Conservation (phyloP, 257 asterid species). For the Solanum piurae region DNA sequence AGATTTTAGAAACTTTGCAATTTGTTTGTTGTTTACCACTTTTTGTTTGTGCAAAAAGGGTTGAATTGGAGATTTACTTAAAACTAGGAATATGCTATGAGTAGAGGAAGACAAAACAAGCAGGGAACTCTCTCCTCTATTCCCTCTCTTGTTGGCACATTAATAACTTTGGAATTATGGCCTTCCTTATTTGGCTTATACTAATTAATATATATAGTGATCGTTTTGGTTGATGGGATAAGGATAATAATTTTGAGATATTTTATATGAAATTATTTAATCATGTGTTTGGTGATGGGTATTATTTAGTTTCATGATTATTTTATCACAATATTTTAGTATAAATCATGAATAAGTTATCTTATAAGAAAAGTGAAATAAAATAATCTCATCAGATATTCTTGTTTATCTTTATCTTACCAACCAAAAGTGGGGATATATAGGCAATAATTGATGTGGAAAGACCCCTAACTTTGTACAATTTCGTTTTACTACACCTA, state of each 20-base stretch:
- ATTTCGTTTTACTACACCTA: background rate
- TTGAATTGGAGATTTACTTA: background rate
- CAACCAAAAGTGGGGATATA: background rate
- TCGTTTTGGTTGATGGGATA: background rate
- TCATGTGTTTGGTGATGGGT: background rate
- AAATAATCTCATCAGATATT: background rate
- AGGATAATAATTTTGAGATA: background rate
- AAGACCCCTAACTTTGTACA: conserved; percentile 6
- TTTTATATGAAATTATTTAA: background rate
- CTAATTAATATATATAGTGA: conserved; percentile 29
- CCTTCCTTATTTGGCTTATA: conserved; percentile 59
- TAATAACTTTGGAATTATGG: background rate
- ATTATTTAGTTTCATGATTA: background rate
- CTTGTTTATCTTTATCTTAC: background rate
- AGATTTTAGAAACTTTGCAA: background rate
- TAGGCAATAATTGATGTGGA: conserved; percentile 23
- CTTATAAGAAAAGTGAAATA: background rate
- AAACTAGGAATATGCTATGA: conserved; percentile 9
- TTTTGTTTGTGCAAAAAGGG: background rate
- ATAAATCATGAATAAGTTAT: no score
- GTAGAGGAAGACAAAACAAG: conserved; percentile 23
- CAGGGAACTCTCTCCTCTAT: conserved; percentile 32
- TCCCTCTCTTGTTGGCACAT: background rate
- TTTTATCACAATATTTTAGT: background rate
- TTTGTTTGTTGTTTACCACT: background rate